These are phyloP conservation scores for Phialocephala sp. DNA, from an alignment of 2,329 filamentous ascomycete species.

Conservation along the genomic window DNA sequence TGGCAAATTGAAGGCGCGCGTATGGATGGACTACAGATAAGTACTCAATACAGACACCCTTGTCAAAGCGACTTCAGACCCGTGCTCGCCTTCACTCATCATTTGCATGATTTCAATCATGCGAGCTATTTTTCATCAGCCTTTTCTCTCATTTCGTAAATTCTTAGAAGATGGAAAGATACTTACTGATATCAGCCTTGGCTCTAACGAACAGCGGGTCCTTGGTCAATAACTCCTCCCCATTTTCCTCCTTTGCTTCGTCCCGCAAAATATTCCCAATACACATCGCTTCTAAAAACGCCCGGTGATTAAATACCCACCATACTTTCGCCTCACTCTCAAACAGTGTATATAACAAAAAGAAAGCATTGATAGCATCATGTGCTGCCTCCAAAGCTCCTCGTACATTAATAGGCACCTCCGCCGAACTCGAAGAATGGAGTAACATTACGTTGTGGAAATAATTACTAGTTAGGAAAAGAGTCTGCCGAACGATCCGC, in stretches of 20 bases:
- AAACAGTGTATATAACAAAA: slow-evolving; percentile 72
- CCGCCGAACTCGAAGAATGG: slow-evolving; percentile 70
- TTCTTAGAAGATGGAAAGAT: not conserved
- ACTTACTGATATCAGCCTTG: slow-evolving; percentile 65
- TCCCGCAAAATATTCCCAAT: slow-evolving; percentile 66
- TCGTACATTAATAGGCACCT: slow-evolving; percentile 67
- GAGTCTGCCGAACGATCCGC: slow-evolving; percentile 72
- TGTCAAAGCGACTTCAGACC: slow-evolving; percentile 63
- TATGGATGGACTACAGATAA: slow-evolving; percentile 41
- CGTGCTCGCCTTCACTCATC: slow-evolving; percentile 61
- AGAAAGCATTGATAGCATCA: slow-evolving; percentile 76
- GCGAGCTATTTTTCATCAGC: slow-evolving; percentile 48
- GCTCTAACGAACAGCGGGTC: slow-evolving; percentile 67
- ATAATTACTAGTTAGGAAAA: slow-evolving; percentile 83
- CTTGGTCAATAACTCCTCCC: slow-evolving; percentile 51
- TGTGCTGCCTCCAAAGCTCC: slow-evolving; percentile 77
- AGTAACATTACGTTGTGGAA: slow-evolving; percentile 84
- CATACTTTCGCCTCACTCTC: slow-evolving; percentile 76
- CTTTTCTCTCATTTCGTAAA: not conserved
- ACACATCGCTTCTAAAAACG: slow-evolving; percentile 73
- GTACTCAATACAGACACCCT: slow-evolving; percentile 63
- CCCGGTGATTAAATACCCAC: slow-evolving; percentile 85
- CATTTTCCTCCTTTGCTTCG: slow-evolving; percentile 52
- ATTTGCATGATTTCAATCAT: slow-evolving; percentile 69
- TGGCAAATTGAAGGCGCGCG: not conserved